Base-by-base conservation (phyloP, 176 grass and related monocot genomes). In the Urochloa ruziziensis region DNA sequence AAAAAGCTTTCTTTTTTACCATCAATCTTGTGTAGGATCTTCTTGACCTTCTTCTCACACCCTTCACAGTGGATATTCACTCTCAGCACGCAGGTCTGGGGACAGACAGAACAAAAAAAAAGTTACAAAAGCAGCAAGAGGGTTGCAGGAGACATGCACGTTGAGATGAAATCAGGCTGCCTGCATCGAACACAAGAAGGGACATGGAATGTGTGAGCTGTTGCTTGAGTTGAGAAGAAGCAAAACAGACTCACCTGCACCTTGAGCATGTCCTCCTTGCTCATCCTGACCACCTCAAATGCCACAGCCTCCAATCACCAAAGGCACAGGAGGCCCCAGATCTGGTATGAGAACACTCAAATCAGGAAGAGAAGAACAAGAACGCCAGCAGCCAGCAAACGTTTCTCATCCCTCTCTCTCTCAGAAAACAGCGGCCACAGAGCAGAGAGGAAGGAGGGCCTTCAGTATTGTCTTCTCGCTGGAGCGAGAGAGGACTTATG, bases 41-140 rank as follows among this genome's bases (percentile, higher is more conserved):
- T 97, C 86, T 91, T 94, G 15, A 97, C 92, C 81, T 92, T 92
- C 78, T 89, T 94, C 69, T 89, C 83, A 42, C 95, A 97, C 3
- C 88, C 92, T 62, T 97, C 74, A 25, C 92, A 97, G 74, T 94
- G 88, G 47, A 97, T 92, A 74, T 94, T 89, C 18, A 97, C 92
- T 80, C 94, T 94, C 15, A 97, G 58, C 39, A 89, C 83, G 53
- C 86, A 92, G 16, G 86, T 94, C 95, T 97, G 84, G 9, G 84
- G n/a, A 28, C 70, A 51, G 37, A 56, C 63, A 49, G 74, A 62
- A 32, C 60, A 54, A 25, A 40, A 24, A 91, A 40, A 33, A 84
- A 19, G 32, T 42, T 6, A 86, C 33, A 62, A 24, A 73, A 70
- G 28, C 14, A 6, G 60, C 53, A 43, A 16, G 30, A 23, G n/a